Evolutionary conservation across 352 stramenopile genomes (phyloP).

Genomic region (Phytophthora tubulina): DNA sequence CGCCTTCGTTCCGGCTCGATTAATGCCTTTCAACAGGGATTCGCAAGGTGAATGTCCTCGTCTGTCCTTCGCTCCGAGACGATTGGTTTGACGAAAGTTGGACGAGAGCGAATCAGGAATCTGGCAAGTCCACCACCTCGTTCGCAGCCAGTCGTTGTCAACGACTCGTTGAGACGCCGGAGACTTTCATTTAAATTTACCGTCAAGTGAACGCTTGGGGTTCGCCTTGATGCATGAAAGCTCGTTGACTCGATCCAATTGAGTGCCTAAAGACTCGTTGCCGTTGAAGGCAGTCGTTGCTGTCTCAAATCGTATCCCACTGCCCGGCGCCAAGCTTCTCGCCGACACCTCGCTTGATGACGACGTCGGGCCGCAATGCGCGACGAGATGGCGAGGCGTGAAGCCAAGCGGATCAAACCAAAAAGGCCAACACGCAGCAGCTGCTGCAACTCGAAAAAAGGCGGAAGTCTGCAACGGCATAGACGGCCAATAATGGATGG

Average conservation of each 20-base stretch:
- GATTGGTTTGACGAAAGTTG: constrained; percentile 27
- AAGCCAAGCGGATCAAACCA: constrained; percentile 28
- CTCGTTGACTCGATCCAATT: not conserved
- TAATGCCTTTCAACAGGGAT: constrained; percentile 19
- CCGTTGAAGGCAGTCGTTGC: not conserved
- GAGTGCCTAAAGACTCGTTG: not conserved
- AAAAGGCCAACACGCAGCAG: constrained; percentile 36
- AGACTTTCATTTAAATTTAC: not conserved
- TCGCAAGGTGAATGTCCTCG: constrained; percentile 31
- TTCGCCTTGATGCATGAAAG: not conserved
- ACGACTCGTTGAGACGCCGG: no score
- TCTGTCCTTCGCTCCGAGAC: constrained; percentile 32
- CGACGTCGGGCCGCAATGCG: constrained; percentile 21
- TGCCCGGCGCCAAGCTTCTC: constrained; percentile 7
- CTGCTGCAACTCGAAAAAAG: constrained; percentile 48
- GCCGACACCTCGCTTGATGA: constrained; percentile 30
- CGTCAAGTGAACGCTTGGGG: not conserved
- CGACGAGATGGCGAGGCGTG: constrained; percentile 21
- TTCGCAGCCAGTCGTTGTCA: constrained; percentile 11
- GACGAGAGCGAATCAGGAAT: constrained; percentile 18
- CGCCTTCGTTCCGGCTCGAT: constrained; percentile 26
- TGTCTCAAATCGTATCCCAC: constrained; percentile 36
- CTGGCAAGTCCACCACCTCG: not conserved
- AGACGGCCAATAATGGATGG: constrained; percentile 3
- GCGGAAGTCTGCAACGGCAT: constrained; percentile 14